These are phyloP conservation scores for Holtermannia corniformis DNA, from an alignment of 768 basidiomycete genomes.

Conservation along the genomic window DNA sequence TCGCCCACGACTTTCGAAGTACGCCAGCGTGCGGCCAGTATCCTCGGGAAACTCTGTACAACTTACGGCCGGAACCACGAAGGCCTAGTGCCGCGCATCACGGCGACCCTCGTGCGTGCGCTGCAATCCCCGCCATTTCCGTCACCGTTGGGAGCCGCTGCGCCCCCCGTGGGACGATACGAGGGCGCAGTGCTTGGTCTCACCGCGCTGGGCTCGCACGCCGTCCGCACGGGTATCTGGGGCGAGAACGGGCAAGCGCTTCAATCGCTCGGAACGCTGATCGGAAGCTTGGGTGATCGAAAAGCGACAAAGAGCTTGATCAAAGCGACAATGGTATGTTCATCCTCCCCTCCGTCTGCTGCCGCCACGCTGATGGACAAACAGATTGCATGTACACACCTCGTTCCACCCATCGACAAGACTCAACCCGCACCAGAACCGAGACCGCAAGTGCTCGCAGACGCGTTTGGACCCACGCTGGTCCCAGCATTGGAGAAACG, in stretches of 20 bases:
- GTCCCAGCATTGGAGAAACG: not conserved
- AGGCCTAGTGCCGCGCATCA: conserved; percentile 46
- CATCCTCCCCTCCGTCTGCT: too few relatives aligned
- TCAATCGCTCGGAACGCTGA: conserved; percentile 32
- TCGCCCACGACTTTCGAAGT: conserved; percentile 48
- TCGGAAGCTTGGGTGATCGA: conserved; percentile 21
- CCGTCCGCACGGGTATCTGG: conserved; percentile 19
- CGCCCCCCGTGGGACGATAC: conserved; percentile 56
- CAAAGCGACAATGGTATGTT: conserved; percentile 21
- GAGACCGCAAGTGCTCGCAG: not conserved
- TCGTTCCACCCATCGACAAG: not conserved
- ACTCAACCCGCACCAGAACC: not conserved
- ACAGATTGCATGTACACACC: not conserved
- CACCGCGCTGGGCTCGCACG: conserved; percentile 69
- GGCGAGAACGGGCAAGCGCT: conserved; percentile 26
- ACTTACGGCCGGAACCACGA: conserved; percentile 34
- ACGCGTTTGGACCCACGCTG: not conserved
- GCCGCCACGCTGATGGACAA: too few relatives aligned
- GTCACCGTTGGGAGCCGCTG: conserved; percentile 24
- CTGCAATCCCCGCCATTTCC: conserved; percentile 45
- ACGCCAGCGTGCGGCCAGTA: conserved; percentile 71
- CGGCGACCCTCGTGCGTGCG: conserved; percentile 85
- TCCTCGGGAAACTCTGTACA: conserved; percentile 57
- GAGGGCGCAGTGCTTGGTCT: conserved; percentile 86
- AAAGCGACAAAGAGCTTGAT: conserved; percentile 16